Base-by-base conservation (phyloP, 176 grass and related monocot genomes). In the Lolium rigidum region DNA sequence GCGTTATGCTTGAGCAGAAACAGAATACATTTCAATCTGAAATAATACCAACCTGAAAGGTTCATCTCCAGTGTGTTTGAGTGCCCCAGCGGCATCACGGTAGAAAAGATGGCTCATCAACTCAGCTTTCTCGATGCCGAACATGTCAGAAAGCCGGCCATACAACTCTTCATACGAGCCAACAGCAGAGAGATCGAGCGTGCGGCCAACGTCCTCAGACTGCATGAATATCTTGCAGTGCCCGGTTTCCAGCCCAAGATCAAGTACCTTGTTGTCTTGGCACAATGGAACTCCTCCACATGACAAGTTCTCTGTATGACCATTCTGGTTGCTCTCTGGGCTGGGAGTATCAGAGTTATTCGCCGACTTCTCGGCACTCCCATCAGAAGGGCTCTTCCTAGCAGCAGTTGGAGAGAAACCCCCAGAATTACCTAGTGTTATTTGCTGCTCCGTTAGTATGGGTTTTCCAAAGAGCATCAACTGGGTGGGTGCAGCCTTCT, bases 221-320 rank as follows among this genome's bases (percentile, higher is more conserved):
- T 99, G 92, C 94, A 99, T 86, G 76, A 99, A 99, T 18, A 99
- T 94, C 85, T 99, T 99, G 91, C 97, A 99, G 77, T 93, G 94
- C 9, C 89, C 90, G 11, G 85, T 96, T 52, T 96, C 90, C 60
- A 91, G 51, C 67, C 85, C 94, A 77, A 94, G 84, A 79, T 91
- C 91, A 14, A 88, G 81, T 10, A 22, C n/a, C 69, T 56, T 72
- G 3, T 51, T 84, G 39, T 90, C 88, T 51, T 83, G 70, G 75
- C 70, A 83, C 79, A 52, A 81, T 47, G 61, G 69, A 79, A 51
- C 66, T 16, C 80, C 80, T 67, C 73, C 70, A 31, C 70, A 62
- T 11, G 86, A 87, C 60, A 87, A 46, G 72, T 83, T 86, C 12
- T 86, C 86, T 26, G 59, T 50, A 18, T 43, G 2, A 9, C 62